Percentiles rank a stretch among this genome's conserved stretches.
Evolutionary conservation across 192 early-diverging fungal genomes (phyloP).

Genomic region (Kickxella alabastrina): DNA sequence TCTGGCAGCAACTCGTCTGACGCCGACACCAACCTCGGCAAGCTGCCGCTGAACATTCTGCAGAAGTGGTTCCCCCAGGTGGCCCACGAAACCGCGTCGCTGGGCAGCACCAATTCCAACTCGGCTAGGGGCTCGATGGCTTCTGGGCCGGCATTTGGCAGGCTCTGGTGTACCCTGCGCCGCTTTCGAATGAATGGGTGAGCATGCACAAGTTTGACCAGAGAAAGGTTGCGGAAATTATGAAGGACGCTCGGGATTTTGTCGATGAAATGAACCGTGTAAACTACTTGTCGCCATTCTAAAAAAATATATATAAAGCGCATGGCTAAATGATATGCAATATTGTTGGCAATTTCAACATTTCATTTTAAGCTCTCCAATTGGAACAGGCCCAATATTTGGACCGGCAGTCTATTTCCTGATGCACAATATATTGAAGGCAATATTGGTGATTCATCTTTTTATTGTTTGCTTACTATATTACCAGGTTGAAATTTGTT

Average conservation of each 20-base stretch:
- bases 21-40: conserved; percentile 18
- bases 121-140: conserved; percentile 5
- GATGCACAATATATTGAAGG: too few species aligned
- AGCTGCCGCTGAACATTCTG: conserved; percentile 25
- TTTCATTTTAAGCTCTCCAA: too few species aligned
- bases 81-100: not conserved
- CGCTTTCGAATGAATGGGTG: conserved; percentile 44
- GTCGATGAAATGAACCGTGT: conserved; percentile 40
- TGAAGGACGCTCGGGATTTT: conserved; percentile 42
- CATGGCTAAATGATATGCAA: too few species aligned
- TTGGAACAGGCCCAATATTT: too few species aligned
- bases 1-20: not conserved
- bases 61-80: conserved; percentile 46
- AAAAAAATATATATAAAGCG: not conserved
- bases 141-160: not conserved
- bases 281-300: conserved; percentile 44
- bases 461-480: too few species aligned
- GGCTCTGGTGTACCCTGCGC: conserved; percentile 27
- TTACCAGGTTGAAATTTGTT: too few species aligned
- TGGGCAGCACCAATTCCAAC: conserved; percentile 1
- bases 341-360: too few species aligned
- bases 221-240: conserved; percentile 12
- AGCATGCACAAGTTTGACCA: conserved; percentile 44
- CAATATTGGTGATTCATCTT: too few species aligned
- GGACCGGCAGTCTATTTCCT: too few species aligned